Percentiles rank a stretch among this genome's conserved stretches.
These are phyloP conservation scores for Saxispiralis lemnorum DNA, from an alignment of 495 filamentous ascomycete genomes.

Conservation along the genomic window DNA sequence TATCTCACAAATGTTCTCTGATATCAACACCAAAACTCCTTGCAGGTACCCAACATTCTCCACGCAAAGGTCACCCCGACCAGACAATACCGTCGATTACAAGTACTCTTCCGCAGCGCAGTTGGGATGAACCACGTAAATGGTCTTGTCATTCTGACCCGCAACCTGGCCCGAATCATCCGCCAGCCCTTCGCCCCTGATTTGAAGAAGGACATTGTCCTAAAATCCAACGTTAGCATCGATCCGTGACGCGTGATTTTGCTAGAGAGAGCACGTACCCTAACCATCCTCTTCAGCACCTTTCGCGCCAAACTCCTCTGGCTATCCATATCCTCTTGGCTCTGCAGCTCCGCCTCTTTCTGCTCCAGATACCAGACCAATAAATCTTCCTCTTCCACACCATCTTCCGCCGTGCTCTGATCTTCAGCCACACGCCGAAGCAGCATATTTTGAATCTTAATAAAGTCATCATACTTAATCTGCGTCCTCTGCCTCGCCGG, in stretches of 20 bases:
- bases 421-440: conserved; percentile 69
- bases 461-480: conserved; percentile 91
- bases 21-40: too few species aligned
- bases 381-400: conserved; percentile 74
- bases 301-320: conserved; percentile 68
- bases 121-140: conserved; percentile 92
- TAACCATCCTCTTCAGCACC: conserved; percentile 90
- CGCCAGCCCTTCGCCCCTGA: conserved; percentile 66
- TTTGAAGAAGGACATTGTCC: conserved; percentile 86
- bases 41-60: too few species aligned
- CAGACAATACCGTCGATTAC: too few species aligned
- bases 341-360: conserved; percentile 66
- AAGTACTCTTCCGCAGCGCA: conserved; percentile 25
- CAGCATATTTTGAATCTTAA: conserved; percentile 68
- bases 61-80: too few species aligned
- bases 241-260: neutral
- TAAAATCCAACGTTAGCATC: conserved; percentile 21
- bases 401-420: conserved; percentile 52
- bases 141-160: conserved; percentile 36
- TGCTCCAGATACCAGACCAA: conserved; percentile 88
- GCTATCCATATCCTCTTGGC: conserved; percentile 56
- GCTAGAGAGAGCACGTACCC: conserved; percentile 37
- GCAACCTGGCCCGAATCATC: conserved; percentile 35
- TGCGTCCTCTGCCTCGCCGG: conserved; percentile 50
- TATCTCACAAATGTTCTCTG: too few species aligned